Evolutionary conservation across 768 basidiomycete species (phyloP).

Genomic region (Auriscalpium orientale): DNA sequence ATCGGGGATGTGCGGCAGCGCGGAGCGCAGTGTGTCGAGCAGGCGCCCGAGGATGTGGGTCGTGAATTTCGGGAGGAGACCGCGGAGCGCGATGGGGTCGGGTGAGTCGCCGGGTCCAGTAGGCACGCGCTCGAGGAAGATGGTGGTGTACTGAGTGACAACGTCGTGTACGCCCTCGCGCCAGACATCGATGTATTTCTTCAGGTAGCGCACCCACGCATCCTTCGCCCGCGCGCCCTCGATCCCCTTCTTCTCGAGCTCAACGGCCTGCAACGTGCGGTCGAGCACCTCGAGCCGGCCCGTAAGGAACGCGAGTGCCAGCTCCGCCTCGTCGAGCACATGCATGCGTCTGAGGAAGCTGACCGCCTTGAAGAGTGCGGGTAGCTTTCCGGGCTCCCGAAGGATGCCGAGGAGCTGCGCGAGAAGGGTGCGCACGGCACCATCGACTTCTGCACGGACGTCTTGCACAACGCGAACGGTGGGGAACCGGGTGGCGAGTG

Average conservation of each 20-base stretch:
- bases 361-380: slow-evolving; percentile 83
- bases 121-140: slow-evolving; percentile 69
- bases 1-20: slow-evolving; percentile 53
- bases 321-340: slow-evolving; percentile 59
- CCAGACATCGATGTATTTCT: slow-evolving; percentile 86
- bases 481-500: slow-evolving; percentile 33
- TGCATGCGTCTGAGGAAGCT: slow-evolving; percentile 83
- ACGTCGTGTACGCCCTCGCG: slow-evolving; percentile 90
- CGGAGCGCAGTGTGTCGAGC: slow-evolving; percentile 52
- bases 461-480: slow-evolving; percentile 47
- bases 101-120: slow-evolving; percentile 17
- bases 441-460: slow-evolving; percentile 58
- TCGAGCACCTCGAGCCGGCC: slow-evolving; percentile 62
- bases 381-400: slow-evolving; percentile 81
- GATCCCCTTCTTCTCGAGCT: slow-evolving; percentile 28
- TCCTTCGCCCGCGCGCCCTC: slow-evolving; percentile 44
- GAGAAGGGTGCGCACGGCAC: slow-evolving; percentile 61
- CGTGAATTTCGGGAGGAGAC: slow-evolving; percentile 58
- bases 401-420: slow-evolving; percentile 70
- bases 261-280: slow-evolving; percentile 45
- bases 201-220: slow-evolving; percentile 70
- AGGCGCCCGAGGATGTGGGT: slow-evolving; percentile 58
- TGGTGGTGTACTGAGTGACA: slow-evolving; percentile 81
- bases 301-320: slow-evolving; percentile 80
- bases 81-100: slow-evolving; percentile 34